Conservation (phyloP, 169 alveolate species). For the Theileria luwenshuni region DNA sequence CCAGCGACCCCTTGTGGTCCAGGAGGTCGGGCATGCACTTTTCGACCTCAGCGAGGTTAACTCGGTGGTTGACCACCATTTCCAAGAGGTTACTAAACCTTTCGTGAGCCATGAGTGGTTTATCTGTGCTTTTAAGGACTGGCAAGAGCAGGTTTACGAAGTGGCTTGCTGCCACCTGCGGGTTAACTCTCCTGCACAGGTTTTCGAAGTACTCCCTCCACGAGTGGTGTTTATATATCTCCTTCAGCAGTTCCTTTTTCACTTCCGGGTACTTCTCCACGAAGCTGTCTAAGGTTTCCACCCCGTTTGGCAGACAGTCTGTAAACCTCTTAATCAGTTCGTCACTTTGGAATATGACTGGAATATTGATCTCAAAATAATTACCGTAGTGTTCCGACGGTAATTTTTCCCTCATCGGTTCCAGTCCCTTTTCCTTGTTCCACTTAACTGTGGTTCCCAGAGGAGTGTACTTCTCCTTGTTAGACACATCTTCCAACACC, state of each 20-base stretch:
- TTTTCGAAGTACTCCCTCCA: conserved; percentile 18
- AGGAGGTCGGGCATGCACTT: conserved; percentile 24
- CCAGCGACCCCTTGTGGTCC: conserved; percentile 22
- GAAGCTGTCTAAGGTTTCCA: not conserved
- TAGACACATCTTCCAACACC: not conserved
- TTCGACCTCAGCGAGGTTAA: conserved; percentile 35
- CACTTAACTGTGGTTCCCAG: conserved; percentile 50
- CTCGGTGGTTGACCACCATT: conserved; percentile 20
- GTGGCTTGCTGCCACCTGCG: conserved; percentile 53
- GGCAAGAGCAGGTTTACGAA: conserved; percentile 54
- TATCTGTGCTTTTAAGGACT: not conserved
- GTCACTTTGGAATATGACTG: conserved; percentile 18
- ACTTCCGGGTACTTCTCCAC: conserved; percentile 40
- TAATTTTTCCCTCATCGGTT: conserved; percentile 31
- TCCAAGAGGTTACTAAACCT: conserved; percentile 37
- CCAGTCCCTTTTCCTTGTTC: conserved; percentile 31
- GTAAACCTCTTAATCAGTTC: conserved; percentile 30
- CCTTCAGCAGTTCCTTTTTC: conserved; percentile 31
- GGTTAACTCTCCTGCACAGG: conserved; percentile 25
- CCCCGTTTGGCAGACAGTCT: conserved; percentile 4
- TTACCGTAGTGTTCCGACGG: conserved; percentile 26
- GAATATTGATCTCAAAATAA: conserved; percentile 52
- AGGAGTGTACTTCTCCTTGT: conserved; percentile 13
- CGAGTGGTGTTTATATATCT: conserved; percentile 25
- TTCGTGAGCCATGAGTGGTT: conserved; percentile 20